Conservation (phyloP, 805 yeast species). For the Metschnikowia cubensis region DNA sequence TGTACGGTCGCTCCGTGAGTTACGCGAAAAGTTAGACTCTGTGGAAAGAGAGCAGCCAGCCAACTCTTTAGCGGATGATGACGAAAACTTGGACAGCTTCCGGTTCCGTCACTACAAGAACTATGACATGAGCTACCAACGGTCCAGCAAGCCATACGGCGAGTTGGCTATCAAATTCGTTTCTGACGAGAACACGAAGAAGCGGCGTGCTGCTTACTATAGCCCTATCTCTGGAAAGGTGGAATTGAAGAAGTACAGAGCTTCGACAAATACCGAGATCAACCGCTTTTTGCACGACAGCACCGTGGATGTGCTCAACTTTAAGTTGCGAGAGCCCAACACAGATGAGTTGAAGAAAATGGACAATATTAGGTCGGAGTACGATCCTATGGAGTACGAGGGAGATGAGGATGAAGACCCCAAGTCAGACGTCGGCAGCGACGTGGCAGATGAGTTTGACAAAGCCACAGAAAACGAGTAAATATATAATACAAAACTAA, state of each 20-base stretch:
- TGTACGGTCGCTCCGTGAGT: conserved; percentile 20
- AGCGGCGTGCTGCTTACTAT: conserved; percentile 59
- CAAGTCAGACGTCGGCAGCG: conserved; percentile 23
- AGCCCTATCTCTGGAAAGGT: conserved; percentile 75
- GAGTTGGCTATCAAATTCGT: conserved; percentile 67
- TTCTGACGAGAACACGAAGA: conserved; percentile 34
- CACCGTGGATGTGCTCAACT: conserved; percentile 58
- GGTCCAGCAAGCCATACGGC: conserved; percentile 45
- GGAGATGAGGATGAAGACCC: conserved; percentile 50
- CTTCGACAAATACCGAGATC: conserved; percentile 52
- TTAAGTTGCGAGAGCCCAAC: conserved; percentile 67
- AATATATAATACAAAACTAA: conserved; percentile 3
- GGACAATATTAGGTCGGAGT: conserved; percentile 64
- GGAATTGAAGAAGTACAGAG: conserved; percentile 81
- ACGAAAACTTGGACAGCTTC: conserved; percentile 38
- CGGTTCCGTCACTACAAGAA: conserved; percentile 67
- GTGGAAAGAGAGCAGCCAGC: conserved; percentile 43
- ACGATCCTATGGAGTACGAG: conserved; percentile 76
- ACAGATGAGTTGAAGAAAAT: conserved; percentile 63
- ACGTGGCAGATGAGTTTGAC: conserved; percentile 17
- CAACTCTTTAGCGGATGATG: conserved; percentile 43
- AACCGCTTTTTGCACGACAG: conserved; percentile 52
- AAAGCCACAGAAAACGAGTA: conserved; percentile 21
- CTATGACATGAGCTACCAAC: conserved; percentile 63
- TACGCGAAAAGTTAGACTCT: conserved; percentile 30